phyloP scores from a whole-genome alignment of 2,329 filamentous ascomycete species.

The Neophaeococcomyces mojaviensis region DNA sequence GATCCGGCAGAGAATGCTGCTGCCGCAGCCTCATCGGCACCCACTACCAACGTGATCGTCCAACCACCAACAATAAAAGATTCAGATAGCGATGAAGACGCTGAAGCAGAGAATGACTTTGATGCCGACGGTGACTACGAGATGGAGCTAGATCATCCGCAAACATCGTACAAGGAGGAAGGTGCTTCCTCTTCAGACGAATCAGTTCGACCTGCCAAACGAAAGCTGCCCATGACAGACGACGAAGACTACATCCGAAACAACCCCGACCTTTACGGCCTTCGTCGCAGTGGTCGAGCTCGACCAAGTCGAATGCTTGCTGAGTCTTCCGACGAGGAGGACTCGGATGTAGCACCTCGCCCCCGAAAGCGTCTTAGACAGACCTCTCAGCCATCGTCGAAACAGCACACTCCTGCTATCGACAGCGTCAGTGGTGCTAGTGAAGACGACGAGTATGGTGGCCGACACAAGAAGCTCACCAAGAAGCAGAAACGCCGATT shows the following conservation, averaged over 20 bases:
- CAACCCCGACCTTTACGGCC: constrained; percentile 89
- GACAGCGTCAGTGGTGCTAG: constrained; percentile 55
- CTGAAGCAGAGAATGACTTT: constrained; percentile 58
- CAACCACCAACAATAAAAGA: constrained; percentile 21
- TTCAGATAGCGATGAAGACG: constrained; percentile 33
- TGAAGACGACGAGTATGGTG: constrained; percentile 65
- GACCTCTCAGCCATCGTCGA: constrained; percentile 48
- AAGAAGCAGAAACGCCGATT: constrained; percentile 72
- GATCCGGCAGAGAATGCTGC: constrained; percentile 56
- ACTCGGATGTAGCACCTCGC: constrained; percentile 57
- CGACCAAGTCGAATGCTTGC: constrained; percentile 56
- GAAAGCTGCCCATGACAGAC: constrained; percentile 57
- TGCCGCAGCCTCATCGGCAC: constrained; percentile 42
- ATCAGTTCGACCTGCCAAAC: constrained; percentile 63
- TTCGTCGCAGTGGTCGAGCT: constrained; percentile 75
- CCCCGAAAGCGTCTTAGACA: constrained; percentile 45
- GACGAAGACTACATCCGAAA: constrained; percentile 80
- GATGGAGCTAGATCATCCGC: background rate
- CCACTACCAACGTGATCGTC: constrained; percentile 23
- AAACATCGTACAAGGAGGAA: constrained; percentile 41
- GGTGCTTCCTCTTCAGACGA: constrained; percentile 59
- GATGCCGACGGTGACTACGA: constrained; percentile 57
- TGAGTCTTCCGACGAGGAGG: constrained; percentile 58
- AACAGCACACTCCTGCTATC: constrained; percentile 40
- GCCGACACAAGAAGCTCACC: constrained; percentile 59